These are phyloP conservation scores for Paecilomyces dactylethromorphus DNA, from an alignment of 2,329 filamentous ascomycete species.

Conservation along the genomic window DNA sequence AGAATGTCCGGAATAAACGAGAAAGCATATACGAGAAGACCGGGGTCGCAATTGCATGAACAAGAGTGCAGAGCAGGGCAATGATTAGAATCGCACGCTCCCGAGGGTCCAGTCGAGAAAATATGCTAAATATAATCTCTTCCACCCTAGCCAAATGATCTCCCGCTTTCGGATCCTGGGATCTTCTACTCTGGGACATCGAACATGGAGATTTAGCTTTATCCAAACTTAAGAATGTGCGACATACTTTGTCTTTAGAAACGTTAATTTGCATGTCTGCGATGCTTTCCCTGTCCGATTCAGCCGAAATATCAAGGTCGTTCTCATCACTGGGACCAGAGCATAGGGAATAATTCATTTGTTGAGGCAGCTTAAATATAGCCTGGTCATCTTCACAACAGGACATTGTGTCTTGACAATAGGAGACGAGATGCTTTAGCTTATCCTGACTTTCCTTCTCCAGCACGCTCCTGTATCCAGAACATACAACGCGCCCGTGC, in stretches of 20 bases:
- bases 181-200: not conserved
- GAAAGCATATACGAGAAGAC: constrained; percentile 72
- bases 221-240: constrained; percentile 6
- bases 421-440: constrained; percentile 4
- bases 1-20: constrained; percentile 65
- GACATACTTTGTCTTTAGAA: not conserved
- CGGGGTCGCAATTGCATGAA: constrained; percentile 63
- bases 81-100: constrained; percentile 52
- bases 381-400: no score
- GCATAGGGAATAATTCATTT: constrained; percentile 30
- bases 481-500: constrained; percentile 58
- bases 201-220: not conserved
- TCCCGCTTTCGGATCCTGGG: not conserved
- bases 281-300: not conserved
- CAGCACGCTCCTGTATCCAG: constrained; percentile 58
- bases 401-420: no score
- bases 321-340: constrained; percentile 53
- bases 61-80: constrained; percentile 55
- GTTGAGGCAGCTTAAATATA: no score
- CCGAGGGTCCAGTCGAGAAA: constrained; percentile 53
- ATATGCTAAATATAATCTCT: constrained; percentile 62
- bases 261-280: not conserved
- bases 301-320: not conserved
- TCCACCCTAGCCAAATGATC: constrained; percentile 29
- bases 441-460: constrained; percentile 25